Base-by-base conservation (phyloP, 2,329 filamentous ascomycete genomes). In the Alternaria tenuissima region DNA sequence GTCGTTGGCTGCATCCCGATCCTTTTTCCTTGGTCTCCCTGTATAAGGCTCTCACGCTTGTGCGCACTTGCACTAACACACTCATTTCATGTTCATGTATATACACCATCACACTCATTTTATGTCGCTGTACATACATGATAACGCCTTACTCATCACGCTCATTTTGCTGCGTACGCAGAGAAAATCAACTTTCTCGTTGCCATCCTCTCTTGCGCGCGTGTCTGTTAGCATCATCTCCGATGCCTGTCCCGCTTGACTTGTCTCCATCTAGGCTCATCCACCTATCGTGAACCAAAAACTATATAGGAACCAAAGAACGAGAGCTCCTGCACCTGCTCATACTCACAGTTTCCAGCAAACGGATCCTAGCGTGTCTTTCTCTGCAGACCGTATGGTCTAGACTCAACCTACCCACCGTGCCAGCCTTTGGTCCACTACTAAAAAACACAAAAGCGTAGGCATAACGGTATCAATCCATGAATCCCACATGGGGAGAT, bases 1-100 rank as follows among this genome's bases (percentile, higher is more conserved):
- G 9, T 32, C n/a, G 7, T 26, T 22, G 9, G n/a, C 28, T 26
- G 0, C 4, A 3, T 32, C 4, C 3, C 28, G 18, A 8, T 49
- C 14, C 14, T 9, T 24, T 24, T 9, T 20, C 11, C 46, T 36
- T 18, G 11, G 2, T 11, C 1, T 16, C 6, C 9, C 22, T 53
- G 26, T 5, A 43, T 7, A 26, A 18, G 39, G 9, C 28, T 11
- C 39, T 43, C 26, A 53, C 20, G 38, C 20, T 24, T 30, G 55
- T 57, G 47, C 30, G n/a, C 34, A 20, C 18, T 53, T 46, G 55
- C 39, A 52, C 55, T 36, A 24, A 16, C 30, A 52, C 55, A 6
- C 39, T 57, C 55, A n/a, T 32, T 54, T 16, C 39, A 41, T 5
- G 11, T 24, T 42, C 26, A 12, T 58, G 26, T 2, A 16, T 9